Percentiles rank a stretch among this genome's conserved stretches.
Conservation (phyloP, 108 stramenopile species). For the Pseudonitzschia pungens region DNA sequence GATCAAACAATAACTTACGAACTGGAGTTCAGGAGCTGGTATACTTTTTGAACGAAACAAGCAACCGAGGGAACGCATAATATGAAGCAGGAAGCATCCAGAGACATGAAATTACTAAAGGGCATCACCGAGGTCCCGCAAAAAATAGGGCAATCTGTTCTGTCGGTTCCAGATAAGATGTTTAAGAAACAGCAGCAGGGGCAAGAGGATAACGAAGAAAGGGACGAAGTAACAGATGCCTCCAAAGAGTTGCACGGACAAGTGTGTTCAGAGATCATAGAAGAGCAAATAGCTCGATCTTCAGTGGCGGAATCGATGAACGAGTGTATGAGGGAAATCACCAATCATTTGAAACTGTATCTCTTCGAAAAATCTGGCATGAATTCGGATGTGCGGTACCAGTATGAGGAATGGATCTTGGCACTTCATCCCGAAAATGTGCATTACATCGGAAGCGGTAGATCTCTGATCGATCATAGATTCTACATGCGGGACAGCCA, state of each 20-base stretch:
- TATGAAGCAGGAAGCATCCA: not conserved
- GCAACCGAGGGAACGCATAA: not conserved
- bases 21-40: not conserved
- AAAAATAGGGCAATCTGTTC: constrained; percentile 3
- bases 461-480: constrained; percentile 5
- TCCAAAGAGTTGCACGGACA: not conserved
- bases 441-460: not conserved
- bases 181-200: not conserved
- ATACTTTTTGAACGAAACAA: not conserved
- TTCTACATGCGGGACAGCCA: constrained; percentile 9
- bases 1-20: not conserved
- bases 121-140: constrained; percentile 3
- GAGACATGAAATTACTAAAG: not conserved
- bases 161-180: not conserved
- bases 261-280: constrained; percentile 3
- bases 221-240: not conserved
- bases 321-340: constrained; percentile 5
- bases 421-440: constrained; percentile 4
- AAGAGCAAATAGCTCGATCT: not conserved
- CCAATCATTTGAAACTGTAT: constrained; percentile 7
- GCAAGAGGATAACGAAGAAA: not conserved
- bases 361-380: not conserved
- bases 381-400: not conserved
- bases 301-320: not conserved
- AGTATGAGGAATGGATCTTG: not conserved